Conservation (phyloP, 164 flowering plant genomes). For the Nelumbo lutea region DNA sequence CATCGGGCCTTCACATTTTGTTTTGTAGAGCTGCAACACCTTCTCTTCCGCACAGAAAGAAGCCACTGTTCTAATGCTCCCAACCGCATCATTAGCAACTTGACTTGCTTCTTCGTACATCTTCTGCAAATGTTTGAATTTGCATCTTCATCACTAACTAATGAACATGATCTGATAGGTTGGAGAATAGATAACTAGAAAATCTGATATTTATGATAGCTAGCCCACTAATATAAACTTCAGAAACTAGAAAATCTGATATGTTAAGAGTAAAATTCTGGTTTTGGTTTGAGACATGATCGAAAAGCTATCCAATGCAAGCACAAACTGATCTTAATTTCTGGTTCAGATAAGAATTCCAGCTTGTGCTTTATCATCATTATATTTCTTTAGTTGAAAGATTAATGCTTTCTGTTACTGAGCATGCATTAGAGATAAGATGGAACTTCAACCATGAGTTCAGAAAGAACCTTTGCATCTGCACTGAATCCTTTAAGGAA, state of each 20-base stretch:
- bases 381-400: not conserved
- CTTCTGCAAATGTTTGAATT: slow-evolving; percentile 10
- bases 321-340: not conserved
- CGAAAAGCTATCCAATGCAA: not conserved
- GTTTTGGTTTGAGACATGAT: not conserved
- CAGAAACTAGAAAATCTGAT: too few species aligned
- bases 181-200: not conserved
- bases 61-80: slow-evolving; percentile 22
- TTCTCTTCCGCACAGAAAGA: slow-evolving; percentile 29
- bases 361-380: too few species aligned
- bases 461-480: slow-evolving; percentile 21
- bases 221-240: too few species aligned
- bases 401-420: not conserved
- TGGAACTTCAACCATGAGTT: not conserved
- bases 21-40: slow-evolving; percentile 18
- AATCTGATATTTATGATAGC: too few species aligned
- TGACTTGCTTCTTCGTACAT: slow-evolving; percentile 34
- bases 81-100: slow-evolving; percentile 25
- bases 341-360: not conserved
- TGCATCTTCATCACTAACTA: not conserved
- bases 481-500: slow-evolving; percentile 25
- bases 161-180: not conserved
- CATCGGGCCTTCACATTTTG: slow-evolving; percentile 22
- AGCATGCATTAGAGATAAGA: not conserved
- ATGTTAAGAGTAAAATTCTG: too few species aligned